Evolutionary conservation across 805 yeast species (phyloP).

Genomic region (Ogataea saltuana): DNA sequence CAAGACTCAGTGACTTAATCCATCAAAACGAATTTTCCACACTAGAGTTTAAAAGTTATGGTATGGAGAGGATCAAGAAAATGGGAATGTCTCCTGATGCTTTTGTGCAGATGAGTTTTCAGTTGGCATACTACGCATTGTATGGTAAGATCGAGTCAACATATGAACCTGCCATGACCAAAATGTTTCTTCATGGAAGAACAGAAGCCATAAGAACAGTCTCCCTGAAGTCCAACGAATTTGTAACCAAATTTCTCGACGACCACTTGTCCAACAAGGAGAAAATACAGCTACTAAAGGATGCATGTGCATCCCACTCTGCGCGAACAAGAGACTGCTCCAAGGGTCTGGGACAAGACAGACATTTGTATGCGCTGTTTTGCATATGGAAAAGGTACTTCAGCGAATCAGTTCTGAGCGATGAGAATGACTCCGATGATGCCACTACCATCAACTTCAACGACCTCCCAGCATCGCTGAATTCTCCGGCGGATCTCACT

Average conservation of each 20-base stretch:
- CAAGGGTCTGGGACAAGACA: conserved; percentile 84
- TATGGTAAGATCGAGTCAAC: conserved; percentile 93
- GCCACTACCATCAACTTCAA: conserved; percentile 34
- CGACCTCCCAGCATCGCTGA: conserved; percentile 27
- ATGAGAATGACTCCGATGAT: conserved; percentile 35
- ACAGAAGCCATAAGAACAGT: conserved; percentile 92
- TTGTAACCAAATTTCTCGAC: conserved; percentile 84
- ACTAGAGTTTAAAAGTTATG: conserved; percentile 70
- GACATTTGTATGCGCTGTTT: conserved; percentile 84
- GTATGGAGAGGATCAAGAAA: conserved; percentile 74
- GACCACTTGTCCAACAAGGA: conserved; percentile 54
- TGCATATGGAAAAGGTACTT: conserved; percentile 80
- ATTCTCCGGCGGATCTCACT: conserved; percentile 27
- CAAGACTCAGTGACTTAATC: conserved; percentile 81
- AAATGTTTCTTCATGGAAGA: conserved; percentile 81
- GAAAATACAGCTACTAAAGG: conserved; percentile 58
- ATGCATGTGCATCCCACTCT: conserved; percentile 73
- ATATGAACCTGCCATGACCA: conserved; percentile 97
- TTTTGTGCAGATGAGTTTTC: conserved; percentile 90
- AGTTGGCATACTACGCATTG: conserved; percentile 86
- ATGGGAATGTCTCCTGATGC: conserved; percentile 95
- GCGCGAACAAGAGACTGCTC: conserved; percentile 68
- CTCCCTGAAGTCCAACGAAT: conserved; percentile 72
- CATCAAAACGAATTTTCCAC: conserved; percentile 87
- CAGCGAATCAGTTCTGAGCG: conserved; percentile 30